Conservation (phyloP, 1,284 basidiomycete genomes). For the Trichosporon faecale region DNA sequence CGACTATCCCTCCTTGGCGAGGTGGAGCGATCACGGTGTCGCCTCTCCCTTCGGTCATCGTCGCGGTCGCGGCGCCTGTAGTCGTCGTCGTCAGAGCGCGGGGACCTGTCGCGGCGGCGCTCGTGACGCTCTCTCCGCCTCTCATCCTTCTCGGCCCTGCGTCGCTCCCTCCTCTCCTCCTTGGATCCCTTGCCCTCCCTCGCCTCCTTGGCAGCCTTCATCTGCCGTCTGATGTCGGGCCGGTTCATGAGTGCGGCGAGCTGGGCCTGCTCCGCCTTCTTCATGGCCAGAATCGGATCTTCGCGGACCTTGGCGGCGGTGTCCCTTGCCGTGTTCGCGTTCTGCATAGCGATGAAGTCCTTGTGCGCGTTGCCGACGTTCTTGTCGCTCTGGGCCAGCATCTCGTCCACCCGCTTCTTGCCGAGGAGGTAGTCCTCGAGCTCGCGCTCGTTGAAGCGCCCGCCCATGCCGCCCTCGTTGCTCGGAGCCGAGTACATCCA, state of each 20-base stretch:
- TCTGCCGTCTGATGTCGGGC: constrained; percentile 78
- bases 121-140: constrained; percentile 21
- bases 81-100: constrained; percentile 13
- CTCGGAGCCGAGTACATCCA: constrained; percentile 99
- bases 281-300: constrained; percentile 93
- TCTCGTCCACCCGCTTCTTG: constrained; percentile 98
- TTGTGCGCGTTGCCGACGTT: constrained; percentile 84
- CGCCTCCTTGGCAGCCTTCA: constrained; percentile 68
- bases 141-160: constrained; percentile 59
- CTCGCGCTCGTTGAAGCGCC: constrained; percentile 63
- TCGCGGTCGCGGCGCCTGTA: constrained; percentile 31
- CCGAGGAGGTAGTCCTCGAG: constrained; percentile 94
- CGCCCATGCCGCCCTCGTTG: constrained; percentile 67
- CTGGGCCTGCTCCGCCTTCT: constrained; percentile 93
- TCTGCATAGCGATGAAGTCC: constrained; percentile 86
- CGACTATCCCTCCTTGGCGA: constrained; percentile 15
- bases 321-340: constrained; percentile 86
- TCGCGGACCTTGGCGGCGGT: constrained; percentile 90
- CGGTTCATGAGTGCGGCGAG: constrained; percentile 86
- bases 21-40: constrained; percentile 10
- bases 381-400: constrained; percentile 77
- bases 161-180: constrained; percentile 60
- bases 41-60: constrained; percentile 11
- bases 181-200: constrained; percentile 62
- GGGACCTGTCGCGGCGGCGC: constrained; percentile 12